A percentile compares a stretch with the other conserved stretches of the same genome.
phyloP scores from a whole-genome alignment of 2,329 filamentous ascomycete species.

The Davidsoniella australis region DNA sequence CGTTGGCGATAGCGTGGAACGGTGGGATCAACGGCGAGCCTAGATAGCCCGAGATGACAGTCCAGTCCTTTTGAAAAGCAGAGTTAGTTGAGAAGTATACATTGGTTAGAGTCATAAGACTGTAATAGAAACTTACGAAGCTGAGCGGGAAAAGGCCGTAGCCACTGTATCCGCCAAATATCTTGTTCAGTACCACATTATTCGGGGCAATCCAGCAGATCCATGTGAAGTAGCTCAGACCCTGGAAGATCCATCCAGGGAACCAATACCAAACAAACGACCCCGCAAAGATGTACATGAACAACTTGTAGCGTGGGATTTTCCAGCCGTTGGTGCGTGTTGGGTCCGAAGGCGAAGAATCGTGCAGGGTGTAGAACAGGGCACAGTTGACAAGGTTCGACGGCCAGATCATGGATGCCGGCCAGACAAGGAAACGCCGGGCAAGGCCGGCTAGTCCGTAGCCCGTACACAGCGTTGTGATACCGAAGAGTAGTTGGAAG shows the following conservation, averaged over 20 bases:
- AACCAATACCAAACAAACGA: slow-evolving; percentile 45
- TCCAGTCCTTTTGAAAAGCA: slow-evolving; percentile 33
- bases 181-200: slow-evolving; percentile 43
- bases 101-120: not conserved
- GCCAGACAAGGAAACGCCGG: slow-evolving; percentile 41
- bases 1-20: slow-evolving; percentile 43
- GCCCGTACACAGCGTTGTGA: slow-evolving; percentile 45
- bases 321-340: slow-evolving; percentile 37
- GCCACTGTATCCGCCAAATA: slow-evolving; percentile 46
- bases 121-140: slow-evolving; percentile 20
- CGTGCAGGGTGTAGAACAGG: slow-evolving; percentile 48
- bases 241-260: slow-evolving; percentile 45
- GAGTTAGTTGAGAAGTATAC: not conserved
- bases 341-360: slow-evolving; percentile 36
- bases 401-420: slow-evolving; percentile 49
- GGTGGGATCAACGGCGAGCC: slow-evolving; percentile 41
- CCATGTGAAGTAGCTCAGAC: slow-evolving; percentile 43
- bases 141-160: slow-evolving; percentile 46
- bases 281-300: slow-evolving; percentile 31
- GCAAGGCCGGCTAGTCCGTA: slow-evolving; percentile 45
- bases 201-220: slow-evolving; percentile 45
- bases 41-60: slow-evolving; percentile 38
- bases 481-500: slow-evolving; percentile 41
- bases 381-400: slow-evolving; percentile 41
- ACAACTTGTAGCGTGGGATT: slow-evolving; percentile 40